phyloP scores from a whole-genome alignment of 2,329 filamentous ascomycete species.

The Fusarium sulawesiense region DNA sequence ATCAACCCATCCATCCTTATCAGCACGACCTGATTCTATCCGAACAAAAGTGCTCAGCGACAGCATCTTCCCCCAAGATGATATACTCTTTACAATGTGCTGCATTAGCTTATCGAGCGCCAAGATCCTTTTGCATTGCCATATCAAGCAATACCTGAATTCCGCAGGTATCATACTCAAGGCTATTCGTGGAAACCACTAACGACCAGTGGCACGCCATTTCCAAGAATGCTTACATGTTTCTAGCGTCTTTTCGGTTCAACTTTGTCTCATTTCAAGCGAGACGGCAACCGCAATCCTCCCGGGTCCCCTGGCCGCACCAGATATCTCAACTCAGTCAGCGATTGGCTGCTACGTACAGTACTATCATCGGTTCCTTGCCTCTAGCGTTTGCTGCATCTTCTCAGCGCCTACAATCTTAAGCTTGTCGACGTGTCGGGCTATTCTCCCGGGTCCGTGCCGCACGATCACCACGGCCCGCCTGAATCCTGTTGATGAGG shows the following conservation, averaged over 20 bases:
- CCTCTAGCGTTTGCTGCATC: not conserved
- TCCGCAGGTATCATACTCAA: not conserved
- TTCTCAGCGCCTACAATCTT: not conserved
- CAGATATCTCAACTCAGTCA: constrained; percentile 1
- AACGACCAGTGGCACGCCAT: constrained; percentile 17
- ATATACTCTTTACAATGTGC: not conserved
- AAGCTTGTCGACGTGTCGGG: not conserved
- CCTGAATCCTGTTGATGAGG: constrained; percentile 11
- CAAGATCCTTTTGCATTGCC: constrained; percentile 1
- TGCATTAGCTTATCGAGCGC: constrained; percentile 30
- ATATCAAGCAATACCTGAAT: constrained; percentile 1
- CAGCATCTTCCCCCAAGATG: constrained; percentile 4
- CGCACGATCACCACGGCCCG: constrained; percentile 40
- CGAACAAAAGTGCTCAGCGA: constrained; percentile 32
- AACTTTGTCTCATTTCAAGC: constrained; percentile 1
- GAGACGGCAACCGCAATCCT: constrained; percentile 16
- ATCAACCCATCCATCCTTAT: constrained; percentile 28
- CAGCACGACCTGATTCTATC: constrained; percentile 16
- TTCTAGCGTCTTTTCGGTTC: constrained; percentile 14
- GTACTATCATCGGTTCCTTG: constrained; percentile 7
- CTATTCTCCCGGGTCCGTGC: constrained; percentile 19
- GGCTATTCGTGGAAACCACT: constrained; percentile 22
- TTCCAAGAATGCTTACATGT: not conserved
- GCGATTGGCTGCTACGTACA: constrained; percentile 14
- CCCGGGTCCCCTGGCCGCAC: not conserved